Evolutionary conservation across 768 basidiomycete genomes (phyloP), one percentile per base, ranked within the genome.

Genomic region (Leccinum uliginosum): DNA sequence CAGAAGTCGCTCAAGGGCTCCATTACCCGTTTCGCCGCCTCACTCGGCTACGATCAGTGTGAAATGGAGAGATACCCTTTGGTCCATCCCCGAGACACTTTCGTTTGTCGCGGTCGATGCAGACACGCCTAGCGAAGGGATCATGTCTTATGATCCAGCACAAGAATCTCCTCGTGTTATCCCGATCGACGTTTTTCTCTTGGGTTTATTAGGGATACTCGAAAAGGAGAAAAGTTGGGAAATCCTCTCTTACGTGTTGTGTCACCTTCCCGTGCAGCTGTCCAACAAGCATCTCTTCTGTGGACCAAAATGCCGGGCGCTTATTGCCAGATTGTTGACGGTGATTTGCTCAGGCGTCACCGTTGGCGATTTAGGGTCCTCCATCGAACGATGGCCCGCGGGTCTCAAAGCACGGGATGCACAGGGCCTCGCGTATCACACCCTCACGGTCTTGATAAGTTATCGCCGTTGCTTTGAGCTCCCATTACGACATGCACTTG

Each of bases 271-370:
- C 2, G 79, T 85, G 9, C 94, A 98, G 67, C 80, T 98, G 10
- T 78, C 90, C 56, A 98, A 98, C 80, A 98, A 98, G 71, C 93
- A 98, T 65, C 79, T 98, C 52, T 95, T 97, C 71, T 97, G 95
- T 67, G 97, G 97, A 1, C 91, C 91, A 0, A 83, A 84, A 51
- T 85, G 89, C 27, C 77, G 85, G n/a, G 72, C 67, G 14, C 80
- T 82, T 10, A 80, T 95, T 21, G 75, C 83, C 6, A 78, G 75
- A 49, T 73, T 98, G 32, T 73, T 93, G 38, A 76, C 77, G n/a
- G 68, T 78, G 26, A 73, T 98, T 12, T 91, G 91, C 73, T 75
- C 79, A 2, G 82, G 82, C 1, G 80, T 95, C 29, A 72, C 82
- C 19, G 78, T 75, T 12, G 83, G 80, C 8, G 77, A 79, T 10